Conservation (phyloP, 352 stramenopile species). For the Phytophthora vignae region DNA sequence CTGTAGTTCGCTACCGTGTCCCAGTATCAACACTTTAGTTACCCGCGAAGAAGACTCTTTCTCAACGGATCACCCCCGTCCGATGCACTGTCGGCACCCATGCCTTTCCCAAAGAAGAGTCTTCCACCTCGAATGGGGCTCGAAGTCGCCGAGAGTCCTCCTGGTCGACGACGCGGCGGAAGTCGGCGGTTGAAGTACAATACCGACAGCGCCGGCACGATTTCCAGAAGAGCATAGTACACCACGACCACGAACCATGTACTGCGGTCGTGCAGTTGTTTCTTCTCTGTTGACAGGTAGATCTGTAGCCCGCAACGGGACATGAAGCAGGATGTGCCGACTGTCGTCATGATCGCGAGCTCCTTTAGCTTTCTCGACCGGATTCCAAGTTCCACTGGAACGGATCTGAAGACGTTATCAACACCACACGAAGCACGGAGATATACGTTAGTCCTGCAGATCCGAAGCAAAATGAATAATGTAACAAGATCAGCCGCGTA, state of each 20-base stretch:
- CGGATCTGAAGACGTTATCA: conserved; percentile 47
- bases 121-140: conserved; percentile 49
- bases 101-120: conserved; percentile 64
- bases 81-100: conserved; percentile 26
- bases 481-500: conserved; percentile 20
- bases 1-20: not conserved
- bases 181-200: conserved; percentile 88
- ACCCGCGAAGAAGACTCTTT: conserved; percentile 59
- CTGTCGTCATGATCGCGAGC: conserved; percentile 78
- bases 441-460: not conserved
- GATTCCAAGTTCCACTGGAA: conserved; percentile 85
- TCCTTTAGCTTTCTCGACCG: conserved; percentile 88
- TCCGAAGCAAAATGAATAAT: not conserved
- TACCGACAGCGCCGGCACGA: conserved; percentile 78
- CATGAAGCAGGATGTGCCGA: conserved; percentile 89
- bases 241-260: conserved; percentile 86
- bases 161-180: conserved; percentile 48
- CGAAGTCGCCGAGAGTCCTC: conserved; percentile 39
- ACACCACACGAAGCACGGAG: not conserved
- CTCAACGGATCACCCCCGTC: conserved; percentile 44
- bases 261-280: conserved; percentile 76
- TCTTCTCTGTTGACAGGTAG: conserved; percentile 69
- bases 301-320: conserved; percentile 75
- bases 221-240: conserved; percentile 85
- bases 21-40: conserved; percentile 4